Base-by-base conservation (phyloP, 768 basidiomycete species). In the Russula sp. region DNA sequence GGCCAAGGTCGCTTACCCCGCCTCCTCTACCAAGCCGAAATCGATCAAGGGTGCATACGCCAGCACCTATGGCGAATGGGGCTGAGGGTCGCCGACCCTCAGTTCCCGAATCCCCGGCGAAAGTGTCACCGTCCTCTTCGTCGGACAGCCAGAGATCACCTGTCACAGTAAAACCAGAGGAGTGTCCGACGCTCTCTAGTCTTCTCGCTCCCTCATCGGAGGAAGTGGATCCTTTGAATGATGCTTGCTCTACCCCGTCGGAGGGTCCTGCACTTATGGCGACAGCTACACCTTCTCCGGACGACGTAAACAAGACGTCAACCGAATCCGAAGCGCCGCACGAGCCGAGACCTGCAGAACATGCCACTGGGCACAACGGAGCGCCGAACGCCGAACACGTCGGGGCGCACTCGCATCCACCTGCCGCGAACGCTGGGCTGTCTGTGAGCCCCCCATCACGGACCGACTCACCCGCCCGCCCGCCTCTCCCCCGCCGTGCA, bases 401-500 rank as follows among this genome's bases (percentile, higher is more conserved):
- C 31, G 57, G 40, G 10, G 47, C 45, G 8, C 32, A 7, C 37
- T 55, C 35, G n/a, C 50, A 47, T 10, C 44, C 63, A 11, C 55
- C 61, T 39, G 13, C 37, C 9, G 34, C 22, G 18, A 31, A 18
- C n/a, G 16, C 54, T 40, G 49, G 6, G 31, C 62, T 40, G 39
- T 54, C 68, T 60, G 56, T 47, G 4, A 45, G 42, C 59, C 68
- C 45, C 20, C 71, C 27, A 40, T 57, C 64, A n/a, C 58, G 64
- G 39, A 57, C 68, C 4, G 70, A 69, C 13, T 78, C 79, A 4
- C 79, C 81, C 52, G 74, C 70, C 3, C 74, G 76, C 6, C 87
- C 88, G 0, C 88, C 87, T 2, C 72, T 90, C 27, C 88, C 88
- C 0, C 78, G 85, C 47, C 77, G 88, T 50, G 88, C 88, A 0